Base-by-base conservation (phyloP, 495 filamentous ascomycete genomes). In the Terfezia claveryi region DNA sequence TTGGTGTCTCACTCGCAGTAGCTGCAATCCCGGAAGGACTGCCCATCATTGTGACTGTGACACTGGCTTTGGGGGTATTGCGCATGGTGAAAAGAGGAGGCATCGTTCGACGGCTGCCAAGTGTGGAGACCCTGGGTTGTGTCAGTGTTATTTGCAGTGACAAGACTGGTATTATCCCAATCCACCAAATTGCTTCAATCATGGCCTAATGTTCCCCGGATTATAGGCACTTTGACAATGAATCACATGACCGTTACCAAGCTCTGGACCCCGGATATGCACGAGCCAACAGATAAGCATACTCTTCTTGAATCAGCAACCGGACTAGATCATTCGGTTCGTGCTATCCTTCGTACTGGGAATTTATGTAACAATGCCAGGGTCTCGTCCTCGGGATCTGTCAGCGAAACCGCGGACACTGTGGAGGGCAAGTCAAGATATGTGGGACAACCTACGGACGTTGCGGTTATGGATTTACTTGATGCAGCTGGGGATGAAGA, bases 181-280 rank as follows among this genome's bases (percentile, higher is more conserved):
- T 53, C 37, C 23, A 16, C 27, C 27, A 32, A 32, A 7, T 0
- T 32, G 27, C 17, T 37, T 53, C 62, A 56, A 55, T 51, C 44
- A 17, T 58, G 51, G 52, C 20, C 53, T 20, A 23, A 32, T 32
- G 4, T 32, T 32, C 27, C 27, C 27, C 27, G 27, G 27, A 38
- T 17, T 17, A 36, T 52, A 78, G 84, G 89, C 23, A 98, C 91
- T 20, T 67, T 99, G 53, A 99, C 91, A 0, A 83, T 84, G 68
- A 99, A 96, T 64, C 92, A 96, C 64, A 95, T 96, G 89, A 92
- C 92, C 2, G 88, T 92, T 2, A 91, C 87, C 16, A 92, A 93
- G 62, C 79, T 96, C 71, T 99, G 91, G 91, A 81, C 86, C 62
- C 87, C 91, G 61, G 84, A 86, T 56, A 75, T 77, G 23, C 66